Percentiles rank a stretch among this genome's conserved stretches.
Conservation (phyloP, 805 yeast genomes). For the Zygosaccharomyces kombuchaensis region DNA sequence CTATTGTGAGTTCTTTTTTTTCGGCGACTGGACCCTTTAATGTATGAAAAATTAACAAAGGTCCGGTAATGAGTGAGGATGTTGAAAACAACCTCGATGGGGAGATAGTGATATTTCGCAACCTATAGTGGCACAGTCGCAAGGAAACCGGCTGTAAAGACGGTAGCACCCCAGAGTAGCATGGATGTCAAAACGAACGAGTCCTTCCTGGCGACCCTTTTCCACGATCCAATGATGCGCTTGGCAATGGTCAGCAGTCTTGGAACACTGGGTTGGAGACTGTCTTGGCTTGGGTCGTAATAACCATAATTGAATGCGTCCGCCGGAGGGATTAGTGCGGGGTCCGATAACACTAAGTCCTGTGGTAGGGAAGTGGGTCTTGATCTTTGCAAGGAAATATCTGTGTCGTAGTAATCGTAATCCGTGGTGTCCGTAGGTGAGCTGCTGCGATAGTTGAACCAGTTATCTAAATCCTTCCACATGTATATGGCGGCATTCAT, state of each 20-base stretch:
- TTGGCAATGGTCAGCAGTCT: slow-evolving; percentile 7
- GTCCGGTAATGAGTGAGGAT: not conserved
- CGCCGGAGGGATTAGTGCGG: not conserved
- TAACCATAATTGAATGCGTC: not conserved
- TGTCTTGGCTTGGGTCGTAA: not conserved
- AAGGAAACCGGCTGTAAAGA: slow-evolving; percentile 17
- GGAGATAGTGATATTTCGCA: no score
- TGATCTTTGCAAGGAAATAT: slow-evolving; percentile 8
- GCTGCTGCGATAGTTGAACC: slow-evolving; percentile 9
- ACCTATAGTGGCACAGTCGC: not conserved
- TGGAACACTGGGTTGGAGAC: not conserved
- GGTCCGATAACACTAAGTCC: slow-evolving; percentile 1
- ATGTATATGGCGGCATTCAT: slow-evolving; percentile 20
- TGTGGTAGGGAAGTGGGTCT: slow-evolving; percentile 2
- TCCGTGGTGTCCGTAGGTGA: slow-evolving; percentile 4
- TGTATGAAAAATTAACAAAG: slow-evolving; percentile 1
- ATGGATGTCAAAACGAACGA: slow-evolving; percentile 15
- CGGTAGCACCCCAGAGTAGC: slow-evolving; percentile 19
- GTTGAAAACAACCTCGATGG: slow-evolving; percentile 1
- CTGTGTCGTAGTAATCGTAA: slow-evolving; percentile 14
- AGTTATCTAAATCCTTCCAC: slow-evolving; percentile 26
- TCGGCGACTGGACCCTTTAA: slow-evolving; percentile 1
- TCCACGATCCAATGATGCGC: slow-evolving; percentile 16
- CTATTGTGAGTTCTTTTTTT: not conserved
- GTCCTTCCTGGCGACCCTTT: slow-evolving; percentile 14